These are phyloP conservation scores for Breviolum minutum DNA, from an alignment of 73 alveolate species.

Conservation along the genomic window DNA sequence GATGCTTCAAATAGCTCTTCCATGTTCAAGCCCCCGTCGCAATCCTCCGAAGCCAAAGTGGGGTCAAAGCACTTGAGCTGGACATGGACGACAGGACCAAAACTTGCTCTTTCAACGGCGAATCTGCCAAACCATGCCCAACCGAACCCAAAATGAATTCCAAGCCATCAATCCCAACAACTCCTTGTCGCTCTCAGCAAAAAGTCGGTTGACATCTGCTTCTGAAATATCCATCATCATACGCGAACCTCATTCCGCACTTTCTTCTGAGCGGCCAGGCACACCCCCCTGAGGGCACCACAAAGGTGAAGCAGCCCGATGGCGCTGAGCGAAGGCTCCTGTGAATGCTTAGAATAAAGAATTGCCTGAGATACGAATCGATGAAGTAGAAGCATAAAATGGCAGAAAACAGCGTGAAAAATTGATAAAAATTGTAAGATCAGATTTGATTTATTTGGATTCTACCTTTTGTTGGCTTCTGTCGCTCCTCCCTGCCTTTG, in stretches of 20 bases:
- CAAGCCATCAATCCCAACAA: neutral
- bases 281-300: neutral
- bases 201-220: slow-evolving; percentile 15
- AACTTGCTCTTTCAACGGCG: too few relatives aligned
- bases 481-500: slow-evolving; percentile 23
- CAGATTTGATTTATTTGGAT: neutral
- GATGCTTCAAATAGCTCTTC: slow-evolving; percentile 5
- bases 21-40: neutral
- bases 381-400: neutral
- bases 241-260: neutral
- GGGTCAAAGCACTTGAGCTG: too few relatives aligned
- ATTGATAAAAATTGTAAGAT: neutral
- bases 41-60: neutral
- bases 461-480: too few relatives aligned
- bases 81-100: too few relatives aligned
- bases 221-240: slow-evolving; percentile 43
- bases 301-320: slow-evolving; percentile 27
- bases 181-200: slow-evolving; percentile 12
- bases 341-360: neutral
- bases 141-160: neutral
- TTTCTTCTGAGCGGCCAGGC: neutral
- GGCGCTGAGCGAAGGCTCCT: slow-evolving; percentile 10
- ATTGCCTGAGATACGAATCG: neutral
- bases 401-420: neutral
- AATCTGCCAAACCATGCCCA: too few relatives aligned